A percentile compares a stretch with the other conserved stretches of the same genome.
phyloP scores from a whole-genome alignment of 768 basidiomycete species.

The Collybia mongolica region DNA sequence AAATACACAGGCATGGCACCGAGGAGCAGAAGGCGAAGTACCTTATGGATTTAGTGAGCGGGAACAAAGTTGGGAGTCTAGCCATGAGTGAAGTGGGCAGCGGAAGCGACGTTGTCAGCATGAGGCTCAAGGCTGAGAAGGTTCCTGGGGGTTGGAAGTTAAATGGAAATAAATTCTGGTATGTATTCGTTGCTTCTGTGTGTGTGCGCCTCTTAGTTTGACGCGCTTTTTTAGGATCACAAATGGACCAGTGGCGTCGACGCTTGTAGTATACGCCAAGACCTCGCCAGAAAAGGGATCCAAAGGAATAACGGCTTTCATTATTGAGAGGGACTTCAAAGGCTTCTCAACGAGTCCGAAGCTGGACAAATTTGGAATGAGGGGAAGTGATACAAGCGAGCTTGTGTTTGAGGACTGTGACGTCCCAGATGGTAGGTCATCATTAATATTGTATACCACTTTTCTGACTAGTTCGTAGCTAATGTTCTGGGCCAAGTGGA shows the following conservation, averaged over 20 bases:
- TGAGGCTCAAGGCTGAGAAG: constrained; percentile 82
- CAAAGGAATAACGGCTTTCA: constrained; percentile 91
- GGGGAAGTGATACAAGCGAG: constrained; percentile 94
- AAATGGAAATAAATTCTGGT: constrained; percentile 96
- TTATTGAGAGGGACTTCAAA: constrained; percentile 77
- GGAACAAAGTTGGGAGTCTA: constrained; percentile 82
- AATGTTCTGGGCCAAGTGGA: constrained; percentile 83
- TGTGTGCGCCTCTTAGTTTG: constrained; percentile 3
- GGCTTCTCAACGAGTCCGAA: constrained; percentile 91
- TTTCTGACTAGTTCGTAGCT: constrained; percentile 40
- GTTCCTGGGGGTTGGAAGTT: constrained; percentile 72
- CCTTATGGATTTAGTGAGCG: constrained; percentile 75
- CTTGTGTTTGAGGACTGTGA: constrained; percentile 89
- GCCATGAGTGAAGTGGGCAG: constrained; percentile 94
- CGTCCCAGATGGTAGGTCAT: constrained; percentile 73
- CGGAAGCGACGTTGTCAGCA: constrained; percentile 95
- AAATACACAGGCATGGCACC: constrained; percentile 84
- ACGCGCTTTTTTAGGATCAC: constrained; percentile 67
- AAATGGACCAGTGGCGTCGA: constrained; percentile 90
- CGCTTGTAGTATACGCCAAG: constrained; percentile 91
- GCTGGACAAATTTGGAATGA: constrained; percentile 95
- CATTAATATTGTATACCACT: background rate
- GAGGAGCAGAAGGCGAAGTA: constrained; percentile 82
- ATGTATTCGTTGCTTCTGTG: constrained; percentile 19
- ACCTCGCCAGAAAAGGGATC: constrained; percentile 74